Evolutionary conservation across 2,329 filamentous ascomycete genomes (phyloP).

Genomic region (Penicillium sp.): DNA sequence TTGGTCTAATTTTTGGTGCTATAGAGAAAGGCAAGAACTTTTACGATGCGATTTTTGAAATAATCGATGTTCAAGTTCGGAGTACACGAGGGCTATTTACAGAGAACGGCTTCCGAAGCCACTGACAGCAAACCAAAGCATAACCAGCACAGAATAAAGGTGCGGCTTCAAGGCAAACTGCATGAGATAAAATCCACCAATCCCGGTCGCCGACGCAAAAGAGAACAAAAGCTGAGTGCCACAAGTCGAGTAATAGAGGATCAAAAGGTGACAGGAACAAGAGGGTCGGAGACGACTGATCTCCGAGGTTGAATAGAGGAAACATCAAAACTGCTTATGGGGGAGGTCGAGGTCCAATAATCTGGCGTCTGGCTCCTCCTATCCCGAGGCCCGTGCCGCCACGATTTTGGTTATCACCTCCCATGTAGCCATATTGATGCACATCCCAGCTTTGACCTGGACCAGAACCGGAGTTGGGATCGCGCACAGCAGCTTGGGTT

Average conservation of each 20-base stretch:
- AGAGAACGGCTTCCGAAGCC: background rate
- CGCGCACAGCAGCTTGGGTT: conserved; percentile 49
- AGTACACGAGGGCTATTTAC: background rate
- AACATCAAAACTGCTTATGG: conserved; percentile 29
- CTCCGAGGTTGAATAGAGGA: conserved; percentile 15
- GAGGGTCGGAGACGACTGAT: background rate
- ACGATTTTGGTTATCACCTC: conserved; percentile 64
- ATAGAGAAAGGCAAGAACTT: too few relatives aligned
- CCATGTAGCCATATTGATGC: conserved; percentile 66
- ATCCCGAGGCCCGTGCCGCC: conserved; percentile 55
- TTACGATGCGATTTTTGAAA: background rate
- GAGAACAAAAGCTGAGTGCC: background rate
- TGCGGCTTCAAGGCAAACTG: background rate
- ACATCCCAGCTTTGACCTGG: conserved; percentile 62
- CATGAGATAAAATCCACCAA: conserved; percentile 13
- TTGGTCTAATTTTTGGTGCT: background rate
- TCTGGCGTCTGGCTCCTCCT: conserved; percentile 62
- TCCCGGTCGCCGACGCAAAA: conserved; percentile 21
- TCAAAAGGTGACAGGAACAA: background rate
- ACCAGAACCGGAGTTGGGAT: conserved; percentile 52
- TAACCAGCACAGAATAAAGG: background rate
- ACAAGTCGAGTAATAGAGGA: background rate
- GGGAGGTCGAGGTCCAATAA: conserved; percentile 63
- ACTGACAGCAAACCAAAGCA: background rate
- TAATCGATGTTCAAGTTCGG: background rate